Evolutionary conservation across 106 monocot genomes (phyloP).

Genomic region (Xerophyta viscosa): DNA sequence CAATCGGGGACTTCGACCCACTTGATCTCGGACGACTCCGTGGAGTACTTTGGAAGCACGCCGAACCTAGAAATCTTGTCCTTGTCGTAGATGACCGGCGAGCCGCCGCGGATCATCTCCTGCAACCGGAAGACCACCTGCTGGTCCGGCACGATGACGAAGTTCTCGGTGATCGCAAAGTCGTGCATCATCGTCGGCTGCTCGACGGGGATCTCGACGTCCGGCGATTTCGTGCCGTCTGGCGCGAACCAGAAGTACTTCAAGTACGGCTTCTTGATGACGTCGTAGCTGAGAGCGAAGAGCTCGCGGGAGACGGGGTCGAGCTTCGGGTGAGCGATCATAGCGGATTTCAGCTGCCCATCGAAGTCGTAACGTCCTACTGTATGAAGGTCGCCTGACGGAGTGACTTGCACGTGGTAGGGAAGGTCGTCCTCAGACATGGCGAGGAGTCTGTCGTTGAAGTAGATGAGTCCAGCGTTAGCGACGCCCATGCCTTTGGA

Average conservation of each 20-base stretch:
- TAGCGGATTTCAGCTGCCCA: slow-evolving; percentile 44
- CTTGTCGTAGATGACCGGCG: slow-evolving; percentile 50
- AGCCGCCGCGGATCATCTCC: slow-evolving; percentile 50
- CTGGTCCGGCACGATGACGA: slow-evolving; percentile 68
- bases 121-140: slow-evolving; percentile 70
- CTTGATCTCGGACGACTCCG: slow-evolving; percentile 23
- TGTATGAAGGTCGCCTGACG: slow-evolving; percentile 55
- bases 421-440: slow-evolving; percentile 93
- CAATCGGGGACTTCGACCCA: slow-evolving; percentile 75
- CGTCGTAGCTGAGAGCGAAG: slow-evolving; percentile 72
- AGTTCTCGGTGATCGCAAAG: slow-evolving; percentile 83
- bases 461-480: slow-evolving; percentile 74
- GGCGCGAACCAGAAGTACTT: slow-evolving; percentile 63
- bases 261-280: slow-evolving; percentile 55
- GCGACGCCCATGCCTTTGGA: slow-evolving; percentile 57
- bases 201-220: slow-evolving; percentile 34
- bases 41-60: slow-evolving; percentile 31
- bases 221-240: slow-evolving; percentile 28
- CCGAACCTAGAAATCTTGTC: slow-evolving; percentile 46
- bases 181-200: slow-evolving; percentile 82
- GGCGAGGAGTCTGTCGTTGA: slow-evolving; percentile 60
- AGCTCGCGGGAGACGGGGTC: slow-evolving; percentile 62
- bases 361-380: slow-evolving; percentile 63
- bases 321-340: slow-evolving; percentile 88
- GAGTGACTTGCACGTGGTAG: slow-evolving; percentile 53